Percentiles rank a stretch among this genome's conserved stretches.
Conservation (phyloP, 345 rosid genomes). For the Melastoma malabathricum region DNA sequence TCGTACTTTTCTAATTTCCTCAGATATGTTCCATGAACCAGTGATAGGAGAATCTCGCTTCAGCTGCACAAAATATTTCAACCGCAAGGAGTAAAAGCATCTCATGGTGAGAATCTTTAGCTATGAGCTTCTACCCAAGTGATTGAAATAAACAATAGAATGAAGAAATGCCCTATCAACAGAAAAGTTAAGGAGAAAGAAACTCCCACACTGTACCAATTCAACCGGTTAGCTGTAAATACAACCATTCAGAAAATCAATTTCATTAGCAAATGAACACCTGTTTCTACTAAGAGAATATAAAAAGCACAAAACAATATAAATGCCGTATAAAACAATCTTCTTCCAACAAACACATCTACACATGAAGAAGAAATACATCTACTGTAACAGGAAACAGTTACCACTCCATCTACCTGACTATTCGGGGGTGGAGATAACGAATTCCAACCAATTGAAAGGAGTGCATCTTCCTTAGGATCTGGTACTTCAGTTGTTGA, state of each 20-base stretch:
- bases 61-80: constrained; percentile 23
- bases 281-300: too few species aligned
- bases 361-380: background rate
- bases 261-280: too few species aligned
- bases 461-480: constrained; percentile 40
- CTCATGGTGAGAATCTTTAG: background rate
- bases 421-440: constrained; percentile 52
- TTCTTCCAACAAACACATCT: background rate
- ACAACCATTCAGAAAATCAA: too few species aligned
- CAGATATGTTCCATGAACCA: constrained; percentile 70
- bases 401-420: constrained; percentile 3
- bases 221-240: too few species aligned
- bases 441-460: constrained; percentile 26
- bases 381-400: background rate
- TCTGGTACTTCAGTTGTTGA: constrained; percentile 28
- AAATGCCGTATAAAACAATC: too few species aligned
- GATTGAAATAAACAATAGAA: too few species aligned
- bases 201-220: too few species aligned
- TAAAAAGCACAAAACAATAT: too few species aligned
- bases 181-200: background rate
- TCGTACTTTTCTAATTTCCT: constrained; percentile 80
- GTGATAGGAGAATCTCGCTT: constrained; percentile 34
- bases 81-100: constrained; percentile 3
- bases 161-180: background rate
- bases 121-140: too few species aligned